Percentiles rank a stretch among this genome's conserved stretches.
Conservation (phyloP, 2,329 filamentous ascomycete genomes). For the Aphanocladium album region DNA sequence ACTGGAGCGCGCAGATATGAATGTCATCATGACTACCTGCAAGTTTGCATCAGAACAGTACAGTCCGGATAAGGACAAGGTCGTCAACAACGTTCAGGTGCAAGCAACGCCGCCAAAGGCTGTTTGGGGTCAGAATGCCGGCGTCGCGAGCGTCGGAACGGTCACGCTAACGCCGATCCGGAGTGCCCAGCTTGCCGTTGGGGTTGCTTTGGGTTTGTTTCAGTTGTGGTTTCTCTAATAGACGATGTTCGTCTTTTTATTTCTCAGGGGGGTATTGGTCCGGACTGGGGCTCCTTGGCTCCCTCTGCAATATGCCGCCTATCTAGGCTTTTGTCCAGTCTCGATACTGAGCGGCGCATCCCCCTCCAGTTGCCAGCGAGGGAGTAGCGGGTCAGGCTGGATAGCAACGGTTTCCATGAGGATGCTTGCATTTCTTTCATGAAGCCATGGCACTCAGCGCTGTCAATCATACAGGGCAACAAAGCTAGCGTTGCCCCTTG, state of each 20-base stretch:
- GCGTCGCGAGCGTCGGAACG: not conserved
- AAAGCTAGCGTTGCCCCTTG: too few relatives aligned
- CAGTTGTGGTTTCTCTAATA: conserved; percentile 1
- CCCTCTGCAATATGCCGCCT: not conserved
- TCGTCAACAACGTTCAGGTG: conserved; percentile 30
- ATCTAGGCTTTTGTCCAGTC: not conserved
- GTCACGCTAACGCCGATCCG: not conserved
- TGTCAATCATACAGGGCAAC: not conserved
- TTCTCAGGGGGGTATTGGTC: not conserved
- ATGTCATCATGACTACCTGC: conserved; percentile 32
- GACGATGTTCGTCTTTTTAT: not conserved
- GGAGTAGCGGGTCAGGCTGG: not conserved
- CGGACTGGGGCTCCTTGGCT: not conserved
- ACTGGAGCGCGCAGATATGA: conserved; percentile 26
- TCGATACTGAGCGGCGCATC: not conserved
- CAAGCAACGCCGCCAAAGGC: conserved; percentile 26
- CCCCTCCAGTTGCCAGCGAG: not conserved
- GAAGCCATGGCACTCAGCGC: not conserved
- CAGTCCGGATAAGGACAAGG: conserved; percentile 24
- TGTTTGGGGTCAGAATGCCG: conserved; percentile 16
- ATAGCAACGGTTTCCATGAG: not conserved
- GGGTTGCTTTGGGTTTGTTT: not conserved
- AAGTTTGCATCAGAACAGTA: conserved; percentile 28
- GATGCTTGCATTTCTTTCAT: not conserved
- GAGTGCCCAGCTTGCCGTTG: not conserved